These are phyloP conservation scores for Detonula confervacea DNA, from an alignment of 352 stramenopile genomes.

Conservation along the genomic window DNA sequence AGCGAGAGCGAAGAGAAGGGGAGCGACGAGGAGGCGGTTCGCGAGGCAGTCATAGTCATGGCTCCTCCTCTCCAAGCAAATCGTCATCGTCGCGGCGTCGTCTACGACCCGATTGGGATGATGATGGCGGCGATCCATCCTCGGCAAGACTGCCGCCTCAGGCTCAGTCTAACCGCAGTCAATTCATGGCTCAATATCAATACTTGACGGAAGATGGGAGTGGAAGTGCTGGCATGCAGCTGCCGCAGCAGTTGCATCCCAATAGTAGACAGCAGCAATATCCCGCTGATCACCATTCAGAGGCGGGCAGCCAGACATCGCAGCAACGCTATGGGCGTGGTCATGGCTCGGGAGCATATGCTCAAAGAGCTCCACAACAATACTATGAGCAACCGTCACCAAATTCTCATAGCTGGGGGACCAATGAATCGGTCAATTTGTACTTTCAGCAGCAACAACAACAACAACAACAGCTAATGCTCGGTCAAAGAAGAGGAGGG, in stretches of 20 bases:
- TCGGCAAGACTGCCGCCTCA: background rate
- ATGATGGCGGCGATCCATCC: background rate
- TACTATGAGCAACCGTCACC: background rate
- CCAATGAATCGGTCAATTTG: too few species aligned
- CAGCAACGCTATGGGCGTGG: background rate
- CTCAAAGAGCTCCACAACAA: background rate
- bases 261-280: background rate
- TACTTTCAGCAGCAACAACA: too few species aligned
- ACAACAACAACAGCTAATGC: too few species aligned
- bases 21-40: background rate
- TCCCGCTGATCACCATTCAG: slow-evolving; percentile 18
- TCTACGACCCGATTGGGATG: slow-evolving; percentile 6
- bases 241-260: background rate
- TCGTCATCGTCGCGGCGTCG: background rate
- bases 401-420: too few species aligned
- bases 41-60: too few species aligned
- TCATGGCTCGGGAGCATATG: too few species aligned
- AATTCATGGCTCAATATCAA: background rate
- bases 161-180: background rate
- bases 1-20: background rate
- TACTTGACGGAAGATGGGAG: background rate
- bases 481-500: background rate
- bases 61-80: background rate
- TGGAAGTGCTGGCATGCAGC: background rate
- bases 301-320: slow-evolving; percentile 27